These are phyloP conservation scores for Aquanectria penicillioides DNA, from an alignment of 2,329 filamentous ascomycete genomes.

Conservation along the genomic window DNA sequence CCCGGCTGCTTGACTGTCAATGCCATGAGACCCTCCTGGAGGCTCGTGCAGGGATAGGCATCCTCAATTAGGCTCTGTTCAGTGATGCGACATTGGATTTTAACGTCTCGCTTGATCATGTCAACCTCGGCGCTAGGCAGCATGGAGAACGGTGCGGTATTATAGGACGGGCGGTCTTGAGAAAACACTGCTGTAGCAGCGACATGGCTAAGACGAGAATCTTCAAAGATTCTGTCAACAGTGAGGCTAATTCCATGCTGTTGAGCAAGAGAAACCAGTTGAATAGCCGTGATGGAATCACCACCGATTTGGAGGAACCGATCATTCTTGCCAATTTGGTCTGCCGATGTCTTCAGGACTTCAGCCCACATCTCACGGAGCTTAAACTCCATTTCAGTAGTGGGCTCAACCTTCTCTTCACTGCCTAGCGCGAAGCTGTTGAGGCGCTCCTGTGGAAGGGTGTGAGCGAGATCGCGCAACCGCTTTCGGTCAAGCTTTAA, in stretches of 20 bases:
- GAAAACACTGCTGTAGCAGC: not conserved
- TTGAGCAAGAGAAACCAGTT: slow-evolving; percentile 21
- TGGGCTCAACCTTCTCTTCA: not conserved
- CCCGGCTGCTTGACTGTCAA: slow-evolving; percentile 5
- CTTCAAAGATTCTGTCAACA: slow-evolving; percentile 2
- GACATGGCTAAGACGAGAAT: not conserved
- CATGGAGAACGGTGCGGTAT: not conserved
- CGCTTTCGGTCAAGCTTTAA: slow-evolving; percentile 30
- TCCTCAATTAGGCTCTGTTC: not conserved
- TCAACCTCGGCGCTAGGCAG: not conserved
- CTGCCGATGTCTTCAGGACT: slow-evolving; percentile 17
- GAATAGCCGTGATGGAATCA: slow-evolving; percentile 39
- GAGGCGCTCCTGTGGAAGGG: not conserved
- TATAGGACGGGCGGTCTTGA: not conserved
- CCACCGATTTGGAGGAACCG: slow-evolving; percentile 41
- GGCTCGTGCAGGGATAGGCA: slow-evolving; percentile 8
- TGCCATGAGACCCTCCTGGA: slow-evolving; percentile 5
- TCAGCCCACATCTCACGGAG: slow-evolving; percentile 16
- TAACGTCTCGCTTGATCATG: not conserved
- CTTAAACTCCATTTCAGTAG: not conserved
- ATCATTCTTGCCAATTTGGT: slow-evolving; percentile 42
- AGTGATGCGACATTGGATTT: not conserved
- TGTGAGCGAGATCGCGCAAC: not conserved
- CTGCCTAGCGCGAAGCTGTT: not conserved
- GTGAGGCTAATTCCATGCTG: not conserved